Percentiles rank a stretch among this genome's conserved stretches.
Evolutionary conservation across 192 early-diverging fungal genomes (phyloP).

Genomic region (Rhizophagus clarus): DNA sequence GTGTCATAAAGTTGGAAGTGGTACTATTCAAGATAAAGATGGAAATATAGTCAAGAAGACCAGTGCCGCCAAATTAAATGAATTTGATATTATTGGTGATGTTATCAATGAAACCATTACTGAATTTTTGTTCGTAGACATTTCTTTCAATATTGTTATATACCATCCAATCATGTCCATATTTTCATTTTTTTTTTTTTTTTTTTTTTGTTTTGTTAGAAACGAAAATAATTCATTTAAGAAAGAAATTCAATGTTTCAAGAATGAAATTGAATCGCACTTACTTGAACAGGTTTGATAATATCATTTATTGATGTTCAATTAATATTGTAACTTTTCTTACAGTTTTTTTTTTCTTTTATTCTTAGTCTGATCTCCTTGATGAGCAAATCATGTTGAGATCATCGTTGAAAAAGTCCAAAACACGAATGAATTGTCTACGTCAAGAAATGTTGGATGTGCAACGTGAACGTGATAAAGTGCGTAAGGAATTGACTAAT

Average conservation of each 20-base stretch:
- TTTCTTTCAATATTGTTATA: not conserved
- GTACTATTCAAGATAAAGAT: too few relatives aligned
- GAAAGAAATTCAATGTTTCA: not conserved
- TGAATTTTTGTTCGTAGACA: not conserved
- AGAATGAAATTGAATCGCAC: not conserved
- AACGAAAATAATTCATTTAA: not conserved
- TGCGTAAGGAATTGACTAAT: not conserved
- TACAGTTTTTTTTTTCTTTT: not conserved
- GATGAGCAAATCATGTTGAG: conserved; percentile 17
- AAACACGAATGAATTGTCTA: not conserved
- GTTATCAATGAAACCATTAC: not conserved
- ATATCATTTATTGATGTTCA: not conserved
- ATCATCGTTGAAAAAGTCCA: not conserved
- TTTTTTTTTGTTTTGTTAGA: not conserved
- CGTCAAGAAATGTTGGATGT: conserved; percentile 5
- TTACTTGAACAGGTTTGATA: not conserved
- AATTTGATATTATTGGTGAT: not conserved
- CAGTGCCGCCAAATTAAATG: too few relatives aligned
- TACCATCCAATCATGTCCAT: too few relatives aligned
- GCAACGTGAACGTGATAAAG: conserved; percentile 15
- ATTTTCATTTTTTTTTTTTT: not conserved
- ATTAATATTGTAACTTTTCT: not conserved
- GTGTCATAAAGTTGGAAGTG: too few relatives aligned
- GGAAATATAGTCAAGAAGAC: too few relatives aligned
- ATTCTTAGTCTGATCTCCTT: conserved; percentile 4